phyloP scores from a whole-genome alignment of 176 grass and related monocot species.

The Calamus simplicifolius region DNA sequence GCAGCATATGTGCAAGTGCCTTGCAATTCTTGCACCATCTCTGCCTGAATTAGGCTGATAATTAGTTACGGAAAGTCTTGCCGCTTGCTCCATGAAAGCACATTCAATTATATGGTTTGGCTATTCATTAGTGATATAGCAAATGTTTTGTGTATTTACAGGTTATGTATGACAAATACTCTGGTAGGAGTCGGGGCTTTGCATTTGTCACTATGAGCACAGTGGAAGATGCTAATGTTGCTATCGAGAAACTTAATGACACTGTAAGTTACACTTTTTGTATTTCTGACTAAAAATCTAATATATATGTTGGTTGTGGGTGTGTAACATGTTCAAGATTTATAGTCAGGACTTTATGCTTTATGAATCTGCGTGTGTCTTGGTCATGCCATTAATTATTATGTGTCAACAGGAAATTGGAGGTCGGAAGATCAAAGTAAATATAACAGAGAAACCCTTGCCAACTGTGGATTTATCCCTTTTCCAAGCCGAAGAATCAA shows the following conservation, averaged over 20 bases:
- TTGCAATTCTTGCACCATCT: too few relatives aligned
- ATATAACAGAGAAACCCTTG: conserved; percentile 78
- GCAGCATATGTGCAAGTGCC: too few relatives aligned
- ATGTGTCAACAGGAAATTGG: conserved; percentile 51
- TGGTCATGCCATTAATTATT: not conserved
- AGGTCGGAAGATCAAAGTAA: conserved; percentile 82
- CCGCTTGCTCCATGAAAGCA: too few relatives aligned
- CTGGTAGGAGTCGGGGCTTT: conserved; percentile 75
- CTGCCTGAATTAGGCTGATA: too few relatives aligned
- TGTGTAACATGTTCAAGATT: too few relatives aligned
- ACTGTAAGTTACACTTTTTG: conserved; percentile 39
- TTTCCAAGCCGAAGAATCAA: conserved; percentile 47
- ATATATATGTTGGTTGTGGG: too few relatives aligned
- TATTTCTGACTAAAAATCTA: too few relatives aligned
- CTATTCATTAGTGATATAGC: not conserved
- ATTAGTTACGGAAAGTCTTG: too few relatives aligned
- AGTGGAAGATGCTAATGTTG: conserved; percentile 41
- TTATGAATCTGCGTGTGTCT: not conserved
- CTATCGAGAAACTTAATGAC: conserved; percentile 57
- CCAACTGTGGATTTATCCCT: conserved; percentile 32
- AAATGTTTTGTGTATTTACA: conserved; percentile 23
- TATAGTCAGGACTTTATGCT: not conserved
- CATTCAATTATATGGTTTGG: too few relatives aligned
- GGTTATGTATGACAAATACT: conserved; percentile 99
- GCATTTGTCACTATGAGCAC: conserved; percentile 91